Conservation (phyloP, 805 yeast species). For the Candida hungchunana region DNA sequence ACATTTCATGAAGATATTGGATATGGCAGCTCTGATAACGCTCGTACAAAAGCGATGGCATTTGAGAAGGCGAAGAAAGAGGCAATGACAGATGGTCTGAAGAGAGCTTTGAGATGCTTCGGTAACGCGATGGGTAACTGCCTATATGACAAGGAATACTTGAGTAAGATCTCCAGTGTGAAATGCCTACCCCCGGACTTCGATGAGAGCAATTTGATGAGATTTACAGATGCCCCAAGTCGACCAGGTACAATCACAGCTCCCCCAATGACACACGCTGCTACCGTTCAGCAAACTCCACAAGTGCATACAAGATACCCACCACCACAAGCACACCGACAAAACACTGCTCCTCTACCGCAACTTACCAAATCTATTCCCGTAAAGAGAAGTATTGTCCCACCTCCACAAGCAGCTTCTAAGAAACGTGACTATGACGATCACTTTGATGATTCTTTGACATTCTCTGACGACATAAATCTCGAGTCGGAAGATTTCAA, state of each 20-base stretch:
- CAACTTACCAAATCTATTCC: conserved; percentile 3
- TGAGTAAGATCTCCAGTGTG: conserved; percentile 41
- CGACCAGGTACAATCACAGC: conserved; percentile 7
- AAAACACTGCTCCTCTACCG: conserved; percentile 1
- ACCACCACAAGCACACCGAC: conserved; percentile 5
- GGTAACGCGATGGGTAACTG: conserved; percentile 85
- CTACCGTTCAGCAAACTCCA: no score
- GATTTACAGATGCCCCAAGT: conserved; percentile 25
- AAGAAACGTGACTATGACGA: conserved; percentile 28
- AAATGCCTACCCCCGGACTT: conserved; percentile 42
- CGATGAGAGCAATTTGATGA: conserved; percentile 38
- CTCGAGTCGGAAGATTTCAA: conserved; percentile 34
- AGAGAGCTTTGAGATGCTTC: conserved; percentile 72
- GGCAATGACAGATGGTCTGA: conserved; percentile 79
- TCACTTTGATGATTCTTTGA: conserved; percentile 47
- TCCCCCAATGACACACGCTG: not conserved
- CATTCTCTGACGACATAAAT: conserved; percentile 46
- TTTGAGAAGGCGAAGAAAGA: conserved; percentile 83
- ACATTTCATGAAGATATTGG: conserved; percentile 81
- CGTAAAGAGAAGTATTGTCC: conserved; percentile 18
- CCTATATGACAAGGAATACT: conserved; percentile 69
- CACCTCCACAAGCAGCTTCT: conserved; percentile 4
- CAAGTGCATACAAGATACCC: no score
- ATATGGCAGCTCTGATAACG: conserved; percentile 78
- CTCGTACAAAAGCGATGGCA: conserved; percentile 66